phyloP scores from a whole-genome alignment of 2,329 filamentous ascomycete genomes.

The Apiospora arundinis region DNA sequence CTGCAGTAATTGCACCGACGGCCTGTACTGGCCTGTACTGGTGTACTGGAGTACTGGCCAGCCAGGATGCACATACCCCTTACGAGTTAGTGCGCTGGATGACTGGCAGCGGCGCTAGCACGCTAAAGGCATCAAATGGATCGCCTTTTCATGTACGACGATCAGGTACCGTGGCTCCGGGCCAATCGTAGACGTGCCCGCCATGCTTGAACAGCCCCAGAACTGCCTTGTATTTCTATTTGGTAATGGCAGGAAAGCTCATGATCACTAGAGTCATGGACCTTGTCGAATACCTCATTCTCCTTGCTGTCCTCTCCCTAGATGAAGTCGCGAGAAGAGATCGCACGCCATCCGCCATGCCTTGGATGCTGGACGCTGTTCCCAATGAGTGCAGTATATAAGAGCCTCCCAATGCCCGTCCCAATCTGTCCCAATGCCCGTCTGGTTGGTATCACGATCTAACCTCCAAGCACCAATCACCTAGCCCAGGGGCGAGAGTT shows the following conservation, averaged over 20 bases:
- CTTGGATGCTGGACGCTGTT: neutral
- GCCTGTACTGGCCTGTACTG: too few relatives aligned
- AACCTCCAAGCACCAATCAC: slow-evolving; percentile 1
- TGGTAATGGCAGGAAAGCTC: slow-evolving; percentile 20
- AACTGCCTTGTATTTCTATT: slow-evolving; percentile 19
- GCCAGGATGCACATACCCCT: slow-evolving; percentile 16
- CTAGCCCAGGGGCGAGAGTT: slow-evolving; percentile 9
- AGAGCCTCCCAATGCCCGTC: neutral
- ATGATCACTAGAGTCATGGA: slow-evolving; percentile 20
- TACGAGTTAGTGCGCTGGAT: slow-evolving; percentile 9
- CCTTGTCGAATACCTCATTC: slow-evolving; percentile 13
- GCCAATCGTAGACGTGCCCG: slow-evolving; percentile 37
- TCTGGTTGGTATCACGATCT: slow-evolving; percentile 13
- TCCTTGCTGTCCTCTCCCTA: neutral
- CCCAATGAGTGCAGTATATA: neutral
- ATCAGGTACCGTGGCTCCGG: slow-evolving; percentile 39
- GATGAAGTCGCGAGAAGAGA: neutral
- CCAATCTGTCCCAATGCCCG: slow-evolving; percentile 1
- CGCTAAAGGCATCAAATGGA: slow-evolving; percentile 16
- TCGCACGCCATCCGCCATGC: neutral
- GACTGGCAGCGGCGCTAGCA: slow-evolving; percentile 17
- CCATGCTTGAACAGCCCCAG: slow-evolving; percentile 20
- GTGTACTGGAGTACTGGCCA: too few relatives aligned
- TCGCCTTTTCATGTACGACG: slow-evolving; percentile 25
- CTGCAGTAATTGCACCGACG: too few relatives aligned